Evolutionary conservation across 306 rosid species (phyloP), one percentile per base, ranked within the genome.

Genomic region (Prunus salicina): DNA sequence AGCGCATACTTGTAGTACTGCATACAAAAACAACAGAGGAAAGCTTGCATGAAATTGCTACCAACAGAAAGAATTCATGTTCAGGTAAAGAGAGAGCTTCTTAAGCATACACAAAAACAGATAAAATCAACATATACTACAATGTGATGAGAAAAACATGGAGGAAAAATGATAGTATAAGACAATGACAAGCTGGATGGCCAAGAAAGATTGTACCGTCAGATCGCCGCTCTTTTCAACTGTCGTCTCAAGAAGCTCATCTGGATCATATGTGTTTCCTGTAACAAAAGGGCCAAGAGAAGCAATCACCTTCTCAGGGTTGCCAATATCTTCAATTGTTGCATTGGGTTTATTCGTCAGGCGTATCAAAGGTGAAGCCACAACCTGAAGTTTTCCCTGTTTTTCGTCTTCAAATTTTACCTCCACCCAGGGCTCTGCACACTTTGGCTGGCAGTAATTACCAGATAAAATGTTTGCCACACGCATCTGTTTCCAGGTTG

Each of bases 361-460:
- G 67, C 97, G 97, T 50, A 95, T 89, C 78, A 95, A 88, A 71
- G 97, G 97, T 1, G 98, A 95, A 62, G 92, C 98, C 50, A 95
- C 97, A 12, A 92, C 90, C 85, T 95, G 97, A 79, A 95, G 72
- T 83, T 89, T 95, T 25, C 98, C 98, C 72, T 92, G 98, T 19
- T 84, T 92, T 34, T 90, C 97, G 79, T 95, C 97, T 81, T 95
- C 98, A 77, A 95, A 95, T 76, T 92, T 92, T 22, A 95, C 98
- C 86, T 92, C 98, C 15, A 95, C 92, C 98, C 97, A 95, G 2
- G 98, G 98, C 88, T 95, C 98, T 57, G 97, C 98, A 81, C 98
- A 95, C 79, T 92, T 95, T 34, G 98, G 98, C 79, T 95, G 97
- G 78, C 98, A 95, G 86, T 95, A 95, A 81, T 95, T 95, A 61